Base-by-base conservation (phyloP, 2,329 filamentous ascomycete species). In the Phyllosticta capitalensis region DNA sequence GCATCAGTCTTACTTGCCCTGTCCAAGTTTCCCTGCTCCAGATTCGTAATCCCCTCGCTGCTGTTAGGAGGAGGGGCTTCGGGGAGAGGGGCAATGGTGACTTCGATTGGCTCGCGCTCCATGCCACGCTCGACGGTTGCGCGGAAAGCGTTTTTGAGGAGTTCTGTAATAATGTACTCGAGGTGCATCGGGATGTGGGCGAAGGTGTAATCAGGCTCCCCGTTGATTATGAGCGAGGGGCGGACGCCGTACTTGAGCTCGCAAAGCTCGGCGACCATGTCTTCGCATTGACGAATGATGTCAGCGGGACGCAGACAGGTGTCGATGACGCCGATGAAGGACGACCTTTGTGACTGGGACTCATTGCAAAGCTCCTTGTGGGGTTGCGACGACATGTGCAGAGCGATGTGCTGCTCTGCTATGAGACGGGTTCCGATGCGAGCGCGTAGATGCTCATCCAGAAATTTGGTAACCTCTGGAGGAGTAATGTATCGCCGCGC, bases 131-230 rank as follows among this genome's bases (percentile, higher is more conserved):
- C 94, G 9, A 97, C 86, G 0, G 90, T 95, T 3, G 94, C 92
- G 51, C 94, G 85, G 76, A 97, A 99, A 0, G 92, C 90, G 69
- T 99, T 99, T 74, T 99, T 99, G 61, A 99, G 81, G 1, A 99
- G 81, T 74, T 99, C 94, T 0, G 92, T 99, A 64, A 96, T 83
- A 64, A 99, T 96, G 73, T 99, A 99, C 74, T 97, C 92, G 22
- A 99, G 82, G 72, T 99, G 94, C 71, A 95, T 94, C 14, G 94
- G 94, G 9, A 99, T 87, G 68, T 95, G 94, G 20, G 92, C 91
- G 69, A 99, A 95, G 0, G 85, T 87, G n/a, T 92, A 90, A 56
- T 88, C 86, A 0, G 88, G 86, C 70, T 95, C 87, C 64, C 94
- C 94, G 65, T 92, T 88, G 67, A 99, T 87, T 53, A 86, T 76